phyloP scores from a whole-genome alignment of 495 filamentous ascomycete genomes.

The Cercophora newfieldiana region DNA sequence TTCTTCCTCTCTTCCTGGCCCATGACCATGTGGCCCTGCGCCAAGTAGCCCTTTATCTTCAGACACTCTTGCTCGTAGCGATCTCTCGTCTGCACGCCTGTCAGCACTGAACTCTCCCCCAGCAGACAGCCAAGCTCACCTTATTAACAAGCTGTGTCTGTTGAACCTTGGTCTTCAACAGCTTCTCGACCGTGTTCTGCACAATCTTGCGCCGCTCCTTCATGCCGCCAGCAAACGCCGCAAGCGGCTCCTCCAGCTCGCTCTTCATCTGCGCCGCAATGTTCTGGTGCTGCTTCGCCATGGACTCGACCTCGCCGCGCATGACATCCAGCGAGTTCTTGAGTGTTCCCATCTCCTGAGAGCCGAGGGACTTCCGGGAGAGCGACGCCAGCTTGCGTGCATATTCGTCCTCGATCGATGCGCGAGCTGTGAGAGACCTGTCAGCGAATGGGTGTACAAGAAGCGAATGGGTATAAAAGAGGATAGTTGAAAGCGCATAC shows the following conservation, averaged over 20 bases:
- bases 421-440: constrained; percentile 60
- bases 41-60: constrained; percentile 96
- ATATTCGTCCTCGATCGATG: constrained; percentile 96
- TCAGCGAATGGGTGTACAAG: neutral
- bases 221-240: constrained; percentile 87
- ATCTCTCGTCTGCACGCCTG: constrained; percentile 71
- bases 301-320: constrained; percentile 88
- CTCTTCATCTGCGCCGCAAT: constrained; percentile 93
- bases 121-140: constrained; percentile 45
- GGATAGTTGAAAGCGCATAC: constrained; percentile 48
- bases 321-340: constrained; percentile 81
- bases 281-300: constrained; percentile 87
- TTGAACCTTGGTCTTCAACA: constrained; percentile 88
- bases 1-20: constrained; percentile 99
- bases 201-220: constrained; percentile 97
- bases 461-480: neutral
- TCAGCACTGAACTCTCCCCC: constrained; percentile 5
- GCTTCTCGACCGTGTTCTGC: constrained; percentile 86
- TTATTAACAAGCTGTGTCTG: constrained; percentile 93
- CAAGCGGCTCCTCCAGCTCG: constrained; percentile 93
- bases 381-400: constrained; percentile 86
- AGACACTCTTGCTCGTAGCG: constrained; percentile 95
- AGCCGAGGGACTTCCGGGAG: constrained; percentile 85
- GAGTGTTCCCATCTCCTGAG: constrained; percentile 82
- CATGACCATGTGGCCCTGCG: constrained; percentile 99